Base-by-base conservation (phyloP, 2,329 filamentous ascomycete genomes). In the Fusarium floridanum region DNA sequence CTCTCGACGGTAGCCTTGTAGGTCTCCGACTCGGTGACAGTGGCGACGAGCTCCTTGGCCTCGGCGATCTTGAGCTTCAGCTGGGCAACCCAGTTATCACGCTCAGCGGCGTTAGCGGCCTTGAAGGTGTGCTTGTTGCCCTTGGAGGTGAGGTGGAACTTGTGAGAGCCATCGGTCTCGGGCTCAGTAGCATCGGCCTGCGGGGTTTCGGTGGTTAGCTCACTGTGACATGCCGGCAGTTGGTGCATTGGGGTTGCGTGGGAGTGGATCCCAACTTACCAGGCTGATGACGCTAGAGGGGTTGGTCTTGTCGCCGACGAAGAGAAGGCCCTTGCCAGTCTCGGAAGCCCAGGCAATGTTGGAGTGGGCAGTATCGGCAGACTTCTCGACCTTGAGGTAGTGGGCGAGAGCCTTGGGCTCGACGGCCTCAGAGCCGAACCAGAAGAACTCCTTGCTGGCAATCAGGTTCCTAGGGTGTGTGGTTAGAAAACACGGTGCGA, bases 91-190 rank as follows among this genome's bases (percentile, higher is more conserved):
- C 97, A 98, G 89, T 93, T 94, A 84, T 98, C 95, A 82, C 96
- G 95, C 86, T 98, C 95, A 69, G 91, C 87, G 59, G 90, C 80
- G 80, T 82, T 92, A 79, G 87, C 81, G 67, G 96, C 94, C 90
- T 98, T 96, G 89, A 99, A 98, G 71, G 90, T 90, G 90, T 98
- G 95, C 91, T 98, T 97, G 86, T 97, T 93, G 78, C 93, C 93
- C 85, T 93, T 92, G 82, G 94, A 86, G 82, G 92, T 94, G 88
- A 98, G 93, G 81, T 91, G 88, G 88, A 99, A 98, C 86, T 97
- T 95, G 85, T 90, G 89, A 76, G 89, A 82, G 71, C 95, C 94
- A 73, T 95, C 93, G 83, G 92, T 91, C 83, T 90, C 89, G 68
- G 97, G 89, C 82, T 97, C 94, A 59, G 86, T 88, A 76, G 88